Evolutionary conservation across 495 filamentous ascomycete species (phyloP).

Genomic region (Penicillium macrosclerotiorum): DNA sequence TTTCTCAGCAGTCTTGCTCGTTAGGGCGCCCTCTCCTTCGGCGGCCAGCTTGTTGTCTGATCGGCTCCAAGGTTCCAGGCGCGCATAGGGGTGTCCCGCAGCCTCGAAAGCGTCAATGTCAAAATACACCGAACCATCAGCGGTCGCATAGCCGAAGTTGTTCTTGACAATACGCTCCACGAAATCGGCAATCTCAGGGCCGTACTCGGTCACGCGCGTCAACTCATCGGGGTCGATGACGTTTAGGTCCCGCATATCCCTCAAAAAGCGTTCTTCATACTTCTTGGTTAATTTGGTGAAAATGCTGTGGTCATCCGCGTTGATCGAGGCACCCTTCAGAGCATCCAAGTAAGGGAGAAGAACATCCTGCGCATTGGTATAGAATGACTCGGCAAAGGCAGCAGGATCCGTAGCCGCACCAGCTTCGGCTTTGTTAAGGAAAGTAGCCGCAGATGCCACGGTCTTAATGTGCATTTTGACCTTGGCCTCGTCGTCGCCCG

Average conservation of each 20-base stretch:
- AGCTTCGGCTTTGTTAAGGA: conserved; percentile 46
- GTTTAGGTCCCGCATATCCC: conserved; percentile 84
- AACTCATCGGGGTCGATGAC: conserved; percentile 77
- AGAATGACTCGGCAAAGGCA: conserved; percentile 55
- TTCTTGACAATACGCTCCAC: conserved; percentile 79
- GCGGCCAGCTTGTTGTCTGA: conserved; percentile 79
- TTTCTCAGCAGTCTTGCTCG: conserved; percentile 66
- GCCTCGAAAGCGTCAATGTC: conserved; percentile 86
- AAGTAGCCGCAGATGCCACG: conserved; percentile 57
- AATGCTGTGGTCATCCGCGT: conserved; percentile 69
- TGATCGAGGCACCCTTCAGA: conserved; percentile 68
- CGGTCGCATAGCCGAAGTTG: conserved; percentile 76
- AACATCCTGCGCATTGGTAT: conserved; percentile 57
- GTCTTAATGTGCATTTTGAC: conserved; percentile 91
- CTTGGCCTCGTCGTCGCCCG: conserved; percentile 78
- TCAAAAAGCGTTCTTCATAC: conserved; percentile 79
- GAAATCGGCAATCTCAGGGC: conserved; percentile 74
- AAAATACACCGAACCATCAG: conserved; percentile 90
- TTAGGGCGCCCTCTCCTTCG: conserved; percentile 86
- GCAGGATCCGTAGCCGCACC: conserved; percentile 19
- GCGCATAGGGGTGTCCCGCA: conserved; percentile 78
- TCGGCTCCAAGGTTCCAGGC: conserved; percentile 82
- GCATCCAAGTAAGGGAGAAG: conserved; percentile 83
- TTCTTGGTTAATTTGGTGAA: conserved; percentile 79
- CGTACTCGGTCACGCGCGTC: conserved; percentile 88